A percentile compares a stretch with the other conserved stretches of the same genome.
These are phyloP conservation scores for Coniochaeta ligniaria DNA, from an alignment of 2,329 filamentous ascomycete species.

Conservation along the genomic window DNA sequence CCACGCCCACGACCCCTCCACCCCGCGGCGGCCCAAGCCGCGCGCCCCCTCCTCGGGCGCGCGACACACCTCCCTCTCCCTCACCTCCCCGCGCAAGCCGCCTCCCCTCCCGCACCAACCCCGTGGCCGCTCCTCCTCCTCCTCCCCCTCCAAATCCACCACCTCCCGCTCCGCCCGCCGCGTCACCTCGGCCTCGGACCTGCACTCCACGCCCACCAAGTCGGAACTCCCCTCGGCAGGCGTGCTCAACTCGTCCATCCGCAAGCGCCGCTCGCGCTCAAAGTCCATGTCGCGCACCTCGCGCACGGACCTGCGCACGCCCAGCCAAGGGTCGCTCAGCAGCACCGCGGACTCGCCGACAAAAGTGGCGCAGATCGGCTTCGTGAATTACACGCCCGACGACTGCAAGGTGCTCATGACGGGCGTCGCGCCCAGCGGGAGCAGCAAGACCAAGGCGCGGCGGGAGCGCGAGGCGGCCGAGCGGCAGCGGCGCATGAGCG, in stretches of 20 bases:
- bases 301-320: background rate
- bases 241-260: slow-evolving; percentile 11
- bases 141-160: slow-evolving; percentile 1
- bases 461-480: slow-evolving; percentile 83
- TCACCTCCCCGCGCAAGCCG: slow-evolving; percentile 32
- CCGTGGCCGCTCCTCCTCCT: background rate
- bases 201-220: background rate
- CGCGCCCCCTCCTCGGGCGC: slow-evolving; percentile 48
- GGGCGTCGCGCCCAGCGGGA: slow-evolving; percentile 86
- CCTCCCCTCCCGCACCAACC: background rate
- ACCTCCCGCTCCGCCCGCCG: slow-evolving; percentile 1
- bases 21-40: slow-evolving; percentile 35
- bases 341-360: slow-evolving; percentile 2
- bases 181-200: slow-evolving; percentile 1
- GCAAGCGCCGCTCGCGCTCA: slow-evolving; percentile 30
- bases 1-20: slow-evolving; percentile 3
- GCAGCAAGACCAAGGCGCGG: slow-evolving; percentile 88
- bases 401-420: slow-evolving; percentile 76
- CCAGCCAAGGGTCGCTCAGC: background rate
- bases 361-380: slow-evolving; percentile 38
- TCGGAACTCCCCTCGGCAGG: background rate
- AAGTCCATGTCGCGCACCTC: slow-evolving; percentile 1
- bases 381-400: slow-evolving; percentile 84
- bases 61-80: slow-evolving; percentile 27
- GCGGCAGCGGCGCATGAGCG: slow-evolving; percentile 59